phyloP scores from a whole-genome alignment of 805 yeast genomes.

The Zygosaccharomyces kombuchaensis region DNA sequence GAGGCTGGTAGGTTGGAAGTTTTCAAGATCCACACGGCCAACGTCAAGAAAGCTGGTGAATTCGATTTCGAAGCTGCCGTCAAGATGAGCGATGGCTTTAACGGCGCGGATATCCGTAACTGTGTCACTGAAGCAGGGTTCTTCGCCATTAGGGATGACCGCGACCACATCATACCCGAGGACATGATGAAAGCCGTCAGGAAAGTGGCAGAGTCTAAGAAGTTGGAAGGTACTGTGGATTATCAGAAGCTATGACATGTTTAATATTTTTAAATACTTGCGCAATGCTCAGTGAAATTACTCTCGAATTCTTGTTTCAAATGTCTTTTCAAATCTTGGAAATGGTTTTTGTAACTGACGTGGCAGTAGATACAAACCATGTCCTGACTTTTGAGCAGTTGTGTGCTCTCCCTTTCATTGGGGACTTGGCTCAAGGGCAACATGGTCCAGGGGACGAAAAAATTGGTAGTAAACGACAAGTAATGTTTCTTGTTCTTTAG shows the following conservation, averaged over 20 bases:
- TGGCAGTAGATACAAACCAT: constrained; percentile 43
- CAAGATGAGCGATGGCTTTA: constrained; percentile 98
- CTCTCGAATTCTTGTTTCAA: constrained; percentile 36
- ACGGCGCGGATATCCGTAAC: constrained; percentile 97
- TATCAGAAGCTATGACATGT: constrained; percentile 74
- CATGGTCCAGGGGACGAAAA: constrained; percentile 54
- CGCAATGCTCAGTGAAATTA: constrained; percentile 17
- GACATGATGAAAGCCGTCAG: constrained; percentile 98
- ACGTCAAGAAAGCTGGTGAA: constrained; percentile 87
- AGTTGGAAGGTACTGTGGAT: constrained; percentile 91
- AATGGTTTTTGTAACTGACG: constrained; percentile 40
- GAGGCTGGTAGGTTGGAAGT: constrained; percentile 93
- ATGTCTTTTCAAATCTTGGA: constrained; percentile 42
- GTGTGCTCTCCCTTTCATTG: constrained; percentile 40
- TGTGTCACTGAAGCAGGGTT: constrained; percentile 98
- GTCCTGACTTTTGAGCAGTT: constrained; percentile 32
- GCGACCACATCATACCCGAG: constrained; percentile 88
- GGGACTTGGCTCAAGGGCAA: constrained; percentile 38
- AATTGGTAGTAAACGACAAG: constrained; percentile 62
- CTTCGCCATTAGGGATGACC: constrained; percentile 95
- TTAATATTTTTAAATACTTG: constrained; percentile 7
- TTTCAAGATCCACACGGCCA: constrained; percentile 85
- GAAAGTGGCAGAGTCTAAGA: constrained; percentile 94
- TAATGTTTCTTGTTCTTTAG: constrained; percentile 64
- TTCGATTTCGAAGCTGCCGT: constrained; percentile 96